A percentile compares a stretch with the other conserved stretches of the same genome.
phyloP scores from a whole-genome alignment of 768 basidiomycete species.

The Pilatotrama ljubarskyi region DNA sequence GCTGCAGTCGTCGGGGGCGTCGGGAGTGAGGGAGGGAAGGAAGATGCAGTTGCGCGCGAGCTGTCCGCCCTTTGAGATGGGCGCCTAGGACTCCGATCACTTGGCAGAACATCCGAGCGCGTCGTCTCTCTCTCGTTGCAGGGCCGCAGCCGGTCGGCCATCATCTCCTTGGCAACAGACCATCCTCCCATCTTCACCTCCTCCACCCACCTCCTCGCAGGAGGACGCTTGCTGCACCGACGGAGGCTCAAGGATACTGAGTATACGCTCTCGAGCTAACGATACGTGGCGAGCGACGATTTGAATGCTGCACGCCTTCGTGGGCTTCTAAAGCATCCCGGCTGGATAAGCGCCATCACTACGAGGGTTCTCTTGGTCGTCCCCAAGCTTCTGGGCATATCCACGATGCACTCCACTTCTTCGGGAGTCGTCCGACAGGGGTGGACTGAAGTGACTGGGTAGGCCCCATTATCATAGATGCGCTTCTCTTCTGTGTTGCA shows the following conservation, averaged over 20 bases:
- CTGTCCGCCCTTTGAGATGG: slow-evolving; percentile 8
- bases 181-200: not conserved
- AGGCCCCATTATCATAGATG: no score
- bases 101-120: slow-evolving; percentile 8
- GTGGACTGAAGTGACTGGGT: not conserved
- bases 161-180: slow-evolving; percentile 5
- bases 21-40: slow-evolving; percentile 12
- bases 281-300: no score
- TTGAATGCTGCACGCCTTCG: not conserved
- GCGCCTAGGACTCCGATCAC: slow-evolving; percentile 5
- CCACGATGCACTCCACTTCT: no score
- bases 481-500: no score
- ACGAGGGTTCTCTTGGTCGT: not conserved
- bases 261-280: no score
- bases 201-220: not conserved
- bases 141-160: slow-evolving; percentile 6
- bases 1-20: slow-evolving; percentile 27
- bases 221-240: not conserved
- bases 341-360: not conserved
- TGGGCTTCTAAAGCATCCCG: not conserved
- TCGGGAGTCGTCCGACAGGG: no score
- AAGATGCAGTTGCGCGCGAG: not conserved
- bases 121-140: not conserved
- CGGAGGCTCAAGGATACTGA: no score
- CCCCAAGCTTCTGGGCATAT: not conserved